Percentiles rank a stretch among this genome's conserved stretches.
phyloP scores from a whole-genome alignment of 73 alveolate genomes.

The Uronychia setigera region DNA sequence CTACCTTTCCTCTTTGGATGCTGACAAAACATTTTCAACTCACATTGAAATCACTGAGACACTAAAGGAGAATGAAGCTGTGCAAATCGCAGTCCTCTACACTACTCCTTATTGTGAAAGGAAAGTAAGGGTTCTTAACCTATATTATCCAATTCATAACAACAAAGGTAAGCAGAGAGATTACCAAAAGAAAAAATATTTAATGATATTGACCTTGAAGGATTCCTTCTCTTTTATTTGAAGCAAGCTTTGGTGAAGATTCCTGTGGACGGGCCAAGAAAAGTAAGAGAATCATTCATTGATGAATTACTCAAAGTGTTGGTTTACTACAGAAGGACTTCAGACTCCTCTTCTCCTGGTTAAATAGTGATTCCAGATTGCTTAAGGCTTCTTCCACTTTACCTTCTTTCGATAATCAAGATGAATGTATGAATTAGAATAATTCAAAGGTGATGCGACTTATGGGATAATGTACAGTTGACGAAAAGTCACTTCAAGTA shows the following conservation, averaged over 20 bases:
- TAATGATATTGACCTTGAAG: slow-evolving; percentile 72
- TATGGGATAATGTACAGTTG: slow-evolving; percentile 58
- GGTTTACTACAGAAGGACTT: slow-evolving; percentile 58
- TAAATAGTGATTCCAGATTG: slow-evolving; percentile 74
- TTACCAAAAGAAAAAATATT: slow-evolving; percentile 54
- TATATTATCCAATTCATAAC: slow-evolving; percentile 34
- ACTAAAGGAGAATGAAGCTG: slow-evolving; percentile 53
- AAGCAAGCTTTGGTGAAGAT: slow-evolving; percentile 42
- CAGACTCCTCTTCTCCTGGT: slow-evolving; percentile 65
- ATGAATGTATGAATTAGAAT: slow-evolving; percentile 23
- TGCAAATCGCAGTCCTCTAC: slow-evolving; percentile 77
- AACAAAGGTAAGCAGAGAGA: slow-evolving; percentile 1
- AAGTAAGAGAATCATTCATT: slow-evolving; percentile 54
- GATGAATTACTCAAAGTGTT: slow-evolving; percentile 53
- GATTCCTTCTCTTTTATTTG: slow-evolving; percentile 38
- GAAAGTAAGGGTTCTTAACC: slow-evolving; percentile 73
- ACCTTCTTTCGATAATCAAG: slow-evolving; percentile 53
- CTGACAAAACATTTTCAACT: slow-evolving; percentile 75
- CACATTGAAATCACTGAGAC: slow-evolving; percentile 63
- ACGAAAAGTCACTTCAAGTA: slow-evolving; percentile 57
- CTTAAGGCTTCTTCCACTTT: slow-evolving; percentile 58
- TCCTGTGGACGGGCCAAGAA: slow-evolving; percentile 28
- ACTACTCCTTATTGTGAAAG: slow-evolving; percentile 68
- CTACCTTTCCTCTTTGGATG: slow-evolving; percentile 66
- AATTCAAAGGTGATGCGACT: slow-evolving; percentile 8